Evolutionary conservation across 257 asterid genomes (phyloP).

Genomic region (Scutellaria baicalensis): DNA sequence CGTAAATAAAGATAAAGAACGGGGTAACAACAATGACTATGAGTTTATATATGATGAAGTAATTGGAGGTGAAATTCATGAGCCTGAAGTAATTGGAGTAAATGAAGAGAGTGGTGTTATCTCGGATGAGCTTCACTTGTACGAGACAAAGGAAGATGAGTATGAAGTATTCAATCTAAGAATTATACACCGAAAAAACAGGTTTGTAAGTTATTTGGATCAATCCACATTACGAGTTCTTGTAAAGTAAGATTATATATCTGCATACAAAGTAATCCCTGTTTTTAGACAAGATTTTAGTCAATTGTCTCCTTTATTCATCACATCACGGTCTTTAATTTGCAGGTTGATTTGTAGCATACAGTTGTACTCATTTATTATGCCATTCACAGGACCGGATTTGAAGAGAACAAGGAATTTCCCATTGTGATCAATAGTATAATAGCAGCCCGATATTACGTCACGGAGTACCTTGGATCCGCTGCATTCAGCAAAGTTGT

Average conservation of each 20-base stretch:
- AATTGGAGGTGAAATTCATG: conserved; percentile 19
- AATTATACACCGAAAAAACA: conserved; percentile 85
- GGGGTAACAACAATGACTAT: conserved; percentile 1
- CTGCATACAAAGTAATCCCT: background rate
- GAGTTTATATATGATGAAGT: conserved; percentile 20
- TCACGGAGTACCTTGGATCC: conserved; percentile 82
- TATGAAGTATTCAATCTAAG: conserved; percentile 67
- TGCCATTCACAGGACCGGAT: conserved; percentile 86
- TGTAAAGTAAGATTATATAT: background rate
- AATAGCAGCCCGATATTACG: conserved; percentile 72
- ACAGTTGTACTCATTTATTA: conserved; percentile 44
- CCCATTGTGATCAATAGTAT: conserved; percentile 69
- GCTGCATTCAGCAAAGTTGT: conserved; percentile 97
- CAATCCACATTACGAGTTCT: conserved; percentile 6
- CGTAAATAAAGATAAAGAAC: conserved; percentile 18
- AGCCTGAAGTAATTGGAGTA: conserved; percentile 31
- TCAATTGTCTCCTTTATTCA: conserved; percentile 3
- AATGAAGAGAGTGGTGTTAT: conserved; percentile 37
- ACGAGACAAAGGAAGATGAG: conserved; percentile 54
- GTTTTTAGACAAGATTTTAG: background rate
- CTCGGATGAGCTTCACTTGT: conserved; percentile 47
- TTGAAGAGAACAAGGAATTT: conserved; percentile 85
- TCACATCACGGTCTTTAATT: background rate
- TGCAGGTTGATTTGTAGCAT: conserved; percentile 43
- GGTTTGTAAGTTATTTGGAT: conserved; percentile 35